Evolutionary conservation across 2,329 filamentous ascomycete species (phyloP), one percentile per base, ranked within the genome.

Genomic region (Grosmannia clavigera): DNA sequence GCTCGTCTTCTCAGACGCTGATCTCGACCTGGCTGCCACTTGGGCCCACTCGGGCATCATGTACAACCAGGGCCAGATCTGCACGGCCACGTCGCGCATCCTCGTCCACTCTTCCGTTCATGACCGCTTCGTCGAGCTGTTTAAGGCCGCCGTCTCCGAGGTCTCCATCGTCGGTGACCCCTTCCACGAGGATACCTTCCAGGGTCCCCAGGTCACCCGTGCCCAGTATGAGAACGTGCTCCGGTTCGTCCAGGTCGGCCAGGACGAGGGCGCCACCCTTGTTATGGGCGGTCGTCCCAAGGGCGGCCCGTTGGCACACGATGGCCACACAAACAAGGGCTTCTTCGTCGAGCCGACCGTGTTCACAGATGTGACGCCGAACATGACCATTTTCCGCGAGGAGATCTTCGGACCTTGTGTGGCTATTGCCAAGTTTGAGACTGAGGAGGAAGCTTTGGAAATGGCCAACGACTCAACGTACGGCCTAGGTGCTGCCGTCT

Each of bases 131-230:
- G 70, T 88, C 61, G 72, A 76, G 46, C 73, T 74, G n/a, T 87
- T 88, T 74, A 84, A 81, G 66, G 73, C 79, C 31, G 74, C 81
- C 62, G 77, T 86, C 40, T 72, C 78, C 60, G 73, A 78, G 59
- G 76, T 81, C 48, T 83, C 79, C 58, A 78, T 84, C 27, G 76
- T 88, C 22, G 86, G 86, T 60, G 81, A 88, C 67, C 85, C 84
- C 0, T 88, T 87, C 69, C 76, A 77, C n/a, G 78, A 84, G 65
- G 74, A 74, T 31, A 87, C 84, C 1, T 86, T 83, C 75, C 85
- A 88, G 70, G 86, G 86, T 0, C 86, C 86, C 0, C 85, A 87
- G 70, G 82, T 87, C 60, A 85, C 83, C 16, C 84, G 83, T 70
- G 71, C 77, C 14, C 86, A 88, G 69, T 86, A 84, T 68, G 84